These are phyloP conservation scores for Eucalyptus tenuipes DNA, from an alignment of 345 rosid species.

Conservation along the genomic window DNA sequence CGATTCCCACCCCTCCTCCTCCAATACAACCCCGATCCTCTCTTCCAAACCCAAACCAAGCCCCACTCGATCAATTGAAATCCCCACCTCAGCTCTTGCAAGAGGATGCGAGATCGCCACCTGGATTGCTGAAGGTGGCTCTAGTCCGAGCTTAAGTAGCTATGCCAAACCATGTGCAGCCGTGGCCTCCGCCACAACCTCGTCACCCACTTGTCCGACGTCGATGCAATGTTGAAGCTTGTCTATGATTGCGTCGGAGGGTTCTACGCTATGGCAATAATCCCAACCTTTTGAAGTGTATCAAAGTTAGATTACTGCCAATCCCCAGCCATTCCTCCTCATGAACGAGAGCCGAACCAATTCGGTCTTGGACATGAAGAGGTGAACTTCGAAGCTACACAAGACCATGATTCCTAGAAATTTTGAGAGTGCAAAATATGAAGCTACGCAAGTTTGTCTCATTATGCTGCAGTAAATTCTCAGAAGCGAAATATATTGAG, in stretches of 20 bases:
- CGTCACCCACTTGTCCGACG: no score
- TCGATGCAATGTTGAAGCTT: no score
- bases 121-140: not conserved
- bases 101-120: not conserved
- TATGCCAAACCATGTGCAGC: conserved; percentile 31
- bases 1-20: not conserved
- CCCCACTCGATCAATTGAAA: not conserved
- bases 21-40: not conserved
- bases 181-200: not conserved
- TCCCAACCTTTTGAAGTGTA: no score
- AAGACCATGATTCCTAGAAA: not conserved
- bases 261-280: no score
- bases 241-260: no score
- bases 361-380: not conserved
- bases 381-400: not conserved
- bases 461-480: accelerated
- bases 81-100: not conserved
- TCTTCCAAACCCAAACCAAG: not conserved
- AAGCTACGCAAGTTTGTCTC: not conserved
- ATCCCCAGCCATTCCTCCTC: not conserved
- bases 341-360: not conserved
- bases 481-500: not conserved
- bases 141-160: conserved; percentile 11
- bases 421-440: not conserved
- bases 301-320: not conserved